Evolutionary conservation across 495 filamentous ascomycete genomes (phyloP), one percentile per base, ranked within the genome.

Genomic region (Aspergillus egyptiacus): DNA sequence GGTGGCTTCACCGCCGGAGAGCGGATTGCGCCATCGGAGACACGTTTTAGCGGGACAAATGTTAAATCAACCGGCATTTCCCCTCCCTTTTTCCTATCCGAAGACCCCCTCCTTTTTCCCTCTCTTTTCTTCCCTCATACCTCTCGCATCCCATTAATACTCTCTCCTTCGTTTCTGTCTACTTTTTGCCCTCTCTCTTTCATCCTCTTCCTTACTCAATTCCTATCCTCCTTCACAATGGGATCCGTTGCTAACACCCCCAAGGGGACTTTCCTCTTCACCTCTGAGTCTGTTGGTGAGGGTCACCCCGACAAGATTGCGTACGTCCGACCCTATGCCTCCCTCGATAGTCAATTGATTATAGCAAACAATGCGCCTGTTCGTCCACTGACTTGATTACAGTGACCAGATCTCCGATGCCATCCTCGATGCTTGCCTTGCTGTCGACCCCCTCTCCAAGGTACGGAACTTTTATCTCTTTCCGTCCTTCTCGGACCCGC

Each of bases 291-390:
- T 32, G 93, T 98, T 61, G 91, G 91, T 65, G 90, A 96, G 77
- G 93, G 93, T 55, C 91, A 96, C 77, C 89, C 91, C 54, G 91
- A 96, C 74, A 95, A 96, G 83, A 95, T 95, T 66, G 88, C 87
- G 80, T 83, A 66, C 63, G 79, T 71, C 51, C 48, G 44, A 44
- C 50, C 40, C 5, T 25, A 30, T 11, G 28, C 35, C 52, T 45
- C 34, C 27, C 40, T 36, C 46, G 25, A n/a, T 33, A 34, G 4
- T 15, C 30, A 31, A 9, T 11, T 31, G 30, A 3, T n/a, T 31
- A 10, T 31, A 11, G 25, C 15, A 44, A 23, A 24, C 31, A 30
- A 46, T 46, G 14, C 35, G 5, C 7, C 15, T 23, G 13, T n/a
- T 24, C 34, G 34, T 50, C 45, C 46, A 45, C 38, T 48, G 11